phyloP scores from a whole-genome alignment of 352 stramenopile species.

The Saprolegnia diclina region DNA sequence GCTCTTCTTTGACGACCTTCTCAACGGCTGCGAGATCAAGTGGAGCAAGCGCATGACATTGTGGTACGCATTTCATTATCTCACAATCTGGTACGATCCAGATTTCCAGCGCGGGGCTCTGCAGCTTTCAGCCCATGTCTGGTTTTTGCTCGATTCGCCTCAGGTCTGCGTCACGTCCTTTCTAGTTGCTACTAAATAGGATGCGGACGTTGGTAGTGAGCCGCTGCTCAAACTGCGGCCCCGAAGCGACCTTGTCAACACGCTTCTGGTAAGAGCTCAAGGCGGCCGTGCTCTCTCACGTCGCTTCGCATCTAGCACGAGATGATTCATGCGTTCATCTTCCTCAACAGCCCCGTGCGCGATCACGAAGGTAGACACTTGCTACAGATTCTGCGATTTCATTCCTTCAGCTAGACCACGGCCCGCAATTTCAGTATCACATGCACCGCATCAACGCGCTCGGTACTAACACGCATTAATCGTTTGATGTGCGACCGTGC shows the following conservation, averaged over 20 bases:
- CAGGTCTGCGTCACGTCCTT: slow-evolving; percentile 39
- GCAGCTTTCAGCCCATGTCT: slow-evolving; percentile 60
- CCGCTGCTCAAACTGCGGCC: slow-evolving; percentile 75
- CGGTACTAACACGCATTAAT: too few species aligned
- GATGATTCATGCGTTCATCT: slow-evolving; percentile 88
- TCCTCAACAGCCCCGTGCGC: slow-evolving; percentile 64
- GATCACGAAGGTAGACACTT: slow-evolving; percentile 46
- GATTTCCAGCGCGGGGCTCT: slow-evolving; percentile 57
- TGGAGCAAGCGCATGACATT: slow-evolving; percentile 89
- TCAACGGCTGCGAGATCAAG: slow-evolving; percentile 77
- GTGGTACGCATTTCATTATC: slow-evolving; percentile 38
- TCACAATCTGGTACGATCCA: neutral
- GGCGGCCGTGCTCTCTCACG: neutral
- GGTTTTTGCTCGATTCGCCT: slow-evolving; percentile 82
- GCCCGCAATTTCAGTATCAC: slow-evolving; percentile 70
- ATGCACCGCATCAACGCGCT: slow-evolving; percentile 73
- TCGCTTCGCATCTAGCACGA: slow-evolving; percentile 59
- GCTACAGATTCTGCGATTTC: neutral
- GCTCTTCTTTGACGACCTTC: slow-evolving; percentile 75
- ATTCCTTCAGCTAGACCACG: slow-evolving; percentile 44
- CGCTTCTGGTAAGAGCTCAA: slow-evolving; percentile 48
- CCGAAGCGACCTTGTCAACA: slow-evolving; percentile 81
- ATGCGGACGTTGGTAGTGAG: too few species aligned
- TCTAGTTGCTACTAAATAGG: neutral
- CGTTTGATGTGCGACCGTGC: neutral